phyloP scores from a whole-genome alignment of 768 basidiomycete genomes.

The Calocybe indica region DNA sequence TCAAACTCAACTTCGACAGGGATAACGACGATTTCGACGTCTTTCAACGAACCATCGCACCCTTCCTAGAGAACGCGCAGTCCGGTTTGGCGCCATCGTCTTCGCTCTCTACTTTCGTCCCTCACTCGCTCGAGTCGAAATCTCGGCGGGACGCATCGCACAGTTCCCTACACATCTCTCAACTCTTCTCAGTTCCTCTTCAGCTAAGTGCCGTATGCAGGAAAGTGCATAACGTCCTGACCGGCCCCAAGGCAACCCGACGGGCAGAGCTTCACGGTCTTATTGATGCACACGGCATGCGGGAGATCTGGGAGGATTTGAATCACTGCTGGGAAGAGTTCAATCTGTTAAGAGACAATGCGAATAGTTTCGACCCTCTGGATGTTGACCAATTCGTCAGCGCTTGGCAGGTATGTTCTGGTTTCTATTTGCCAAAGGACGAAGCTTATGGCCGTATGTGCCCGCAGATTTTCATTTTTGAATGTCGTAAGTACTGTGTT shows the following conservation, averaged over 20 bases:
- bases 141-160: slow-evolving; percentile 17
- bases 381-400: slow-evolving; percentile 62
- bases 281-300: slow-evolving; percentile 59
- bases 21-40: slow-evolving; percentile 69
- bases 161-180: slow-evolving; percentile 47
- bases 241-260: slow-evolving; percentile 69
- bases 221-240: slow-evolving; percentile 70
- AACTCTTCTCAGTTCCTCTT: slow-evolving; percentile 64
- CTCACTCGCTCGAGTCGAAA: slow-evolving; percentile 11
- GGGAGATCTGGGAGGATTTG: slow-evolving; percentile 80
- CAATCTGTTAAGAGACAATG: slow-evolving; percentile 33
- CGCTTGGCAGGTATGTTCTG: slow-evolving; percentile 72
- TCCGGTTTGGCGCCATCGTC: slow-evolving; percentile 9
- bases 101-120: slow-evolving; percentile 9
- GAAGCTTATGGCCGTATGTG: slow-evolving; percentile 11
- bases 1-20: slow-evolving; percentile 25
- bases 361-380: slow-evolving; percentile 26
- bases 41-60: slow-evolving; percentile 62
- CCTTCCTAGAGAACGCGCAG: slow-evolving; percentile 23
- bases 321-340: slow-evolving; percentile 84
- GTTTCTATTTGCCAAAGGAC: slow-evolving; percentile 2
- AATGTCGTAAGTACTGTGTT: slow-evolving; percentile 58
- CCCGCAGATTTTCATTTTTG: slow-evolving; percentile 79
- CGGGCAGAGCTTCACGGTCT: slow-evolving; percentile 43
- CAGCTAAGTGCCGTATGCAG: slow-evolving; percentile 74